Base-by-base conservation (phyloP, 768 basidiomycete species). In the Cyclocybe cylindracea region DNA sequence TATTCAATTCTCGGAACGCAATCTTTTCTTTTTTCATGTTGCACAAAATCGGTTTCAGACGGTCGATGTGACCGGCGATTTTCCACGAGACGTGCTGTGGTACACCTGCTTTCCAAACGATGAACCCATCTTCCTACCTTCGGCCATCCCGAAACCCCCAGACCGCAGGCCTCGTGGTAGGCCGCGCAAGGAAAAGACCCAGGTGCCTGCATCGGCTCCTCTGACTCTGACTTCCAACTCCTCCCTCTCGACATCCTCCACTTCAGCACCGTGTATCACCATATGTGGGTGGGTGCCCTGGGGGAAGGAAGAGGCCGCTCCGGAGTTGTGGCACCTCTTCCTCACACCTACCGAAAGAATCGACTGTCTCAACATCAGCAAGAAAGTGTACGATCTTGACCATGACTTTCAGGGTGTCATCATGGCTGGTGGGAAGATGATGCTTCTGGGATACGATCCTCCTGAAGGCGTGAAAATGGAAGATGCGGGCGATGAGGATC, bases 251-350 rank as follows among this genome's bases (percentile, higher is more conserved):
- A 35, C 36, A 14, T 32, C 34, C 34, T 31, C 42, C 7, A 16
- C 13, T 13, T 19, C 35, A 2, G 24, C 53, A 6, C 53, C 52
- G 7, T 64, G 56, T 2, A 50, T 60, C 18, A 44, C 66, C 9
- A 49, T 69, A 10, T 61, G 64, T 34, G 57, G 48, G 0, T 69
- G 62, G 63, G 33, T 63, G 7, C 41, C 44, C 34, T 34, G 14
- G 7, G 19, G 33, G 4, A 42, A 13, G 8, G 35, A 46, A 3
- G 32, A 45, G 16, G 16, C 57, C 29, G 47, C 48, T 2, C 65
- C 62, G 0, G 66, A 69, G 42, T 38, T 63, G 0, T 67, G 62
- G 58, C 58, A 59, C 34, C 61, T 65, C 24, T 29, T 53, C 13
- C 51, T 64, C 3, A 57, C 50, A 4, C 64, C 66, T 5, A 50